Conservation (phyloP, 1,284 basidiomycete species). For the Pyrrhoderma noxium region DNA sequence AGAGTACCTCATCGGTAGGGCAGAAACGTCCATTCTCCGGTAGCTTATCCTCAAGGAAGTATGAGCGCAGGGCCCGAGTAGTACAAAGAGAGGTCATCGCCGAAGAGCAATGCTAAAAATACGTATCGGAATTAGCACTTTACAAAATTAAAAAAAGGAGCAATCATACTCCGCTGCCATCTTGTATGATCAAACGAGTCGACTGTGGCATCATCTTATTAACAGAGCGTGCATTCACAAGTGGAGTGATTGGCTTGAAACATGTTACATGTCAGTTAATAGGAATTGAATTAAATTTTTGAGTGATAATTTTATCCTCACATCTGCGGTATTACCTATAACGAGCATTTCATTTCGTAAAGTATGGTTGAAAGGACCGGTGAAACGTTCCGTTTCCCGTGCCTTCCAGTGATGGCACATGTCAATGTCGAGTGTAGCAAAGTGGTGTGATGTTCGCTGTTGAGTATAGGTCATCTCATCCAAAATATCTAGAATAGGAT, state of each 20-base stretch:
- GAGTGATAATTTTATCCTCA: background rate
- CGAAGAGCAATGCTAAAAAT: slow-evolving; percentile 21
- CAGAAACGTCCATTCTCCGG: slow-evolving; percentile 23
- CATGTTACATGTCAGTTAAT: background rate
- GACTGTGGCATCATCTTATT: slow-evolving; percentile 22
- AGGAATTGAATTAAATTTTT: background rate
- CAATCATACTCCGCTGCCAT: slow-evolving; percentile 20
- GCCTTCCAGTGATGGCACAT: slow-evolving; percentile 23
- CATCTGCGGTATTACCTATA: slow-evolving; percentile 23
- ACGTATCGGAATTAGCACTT: background rate
- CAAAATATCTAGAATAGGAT: slow-evolving; percentile 20
- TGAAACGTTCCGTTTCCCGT: slow-evolving; percentile 21
- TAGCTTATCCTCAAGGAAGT: slow-evolving; percentile 21
- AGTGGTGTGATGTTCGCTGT: slow-evolving; percentile 17
- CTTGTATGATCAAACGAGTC: slow-evolving; percentile 22
- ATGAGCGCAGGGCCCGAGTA: slow-evolving; percentile 19
- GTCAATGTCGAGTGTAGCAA: slow-evolving; percentile 19
- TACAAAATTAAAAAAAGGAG: background rate
- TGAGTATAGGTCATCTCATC: slow-evolving; percentile 19
- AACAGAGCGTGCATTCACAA: slow-evolving; percentile 21
- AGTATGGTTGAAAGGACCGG: slow-evolving; percentile 23
- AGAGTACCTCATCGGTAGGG: slow-evolving; percentile 20
- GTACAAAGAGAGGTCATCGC: slow-evolving; percentile 24
- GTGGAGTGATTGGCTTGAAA: slow-evolving; percentile 22
- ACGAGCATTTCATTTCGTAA: slow-evolving; percentile 22